phyloP scores from a whole-genome alignment of 2,329 filamentous ascomycete genomes.

The Ceratocystis papillata region DNA sequence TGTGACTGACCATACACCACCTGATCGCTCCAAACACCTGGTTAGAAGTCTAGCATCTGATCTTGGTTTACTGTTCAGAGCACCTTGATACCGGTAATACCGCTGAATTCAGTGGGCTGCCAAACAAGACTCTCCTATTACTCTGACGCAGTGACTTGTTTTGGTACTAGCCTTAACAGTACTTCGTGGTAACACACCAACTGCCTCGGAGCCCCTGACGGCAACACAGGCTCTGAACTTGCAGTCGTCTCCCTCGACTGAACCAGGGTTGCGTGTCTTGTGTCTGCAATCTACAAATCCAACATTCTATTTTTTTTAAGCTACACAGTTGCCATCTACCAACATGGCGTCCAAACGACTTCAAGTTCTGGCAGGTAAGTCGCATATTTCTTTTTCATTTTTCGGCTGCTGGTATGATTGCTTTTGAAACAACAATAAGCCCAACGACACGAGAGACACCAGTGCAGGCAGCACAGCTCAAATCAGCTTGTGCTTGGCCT shows the following conservation, averaged over 20 bases:
- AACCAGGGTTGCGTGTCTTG: slow-evolving; percentile 5
- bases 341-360: slow-evolving; percentile 23
- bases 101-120: no score
- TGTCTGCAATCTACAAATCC: neutral
- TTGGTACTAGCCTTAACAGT: neutral
- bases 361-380: slow-evolving; percentile 23
- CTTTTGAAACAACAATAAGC: neutral
- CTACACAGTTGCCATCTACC: neutral
- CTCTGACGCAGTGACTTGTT: neutral
- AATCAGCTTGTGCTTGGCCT: neutral
- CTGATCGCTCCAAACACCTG: neutral
- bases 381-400: neutral
- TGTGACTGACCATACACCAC: neutral
- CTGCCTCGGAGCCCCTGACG: slow-evolving; percentile 7
- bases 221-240: slow-evolving; percentile 5
- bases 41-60: no score
- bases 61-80: no score
- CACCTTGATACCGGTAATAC: no score
- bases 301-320: neutral
- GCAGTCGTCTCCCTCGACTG: neutral
- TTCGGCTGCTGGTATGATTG: neutral
- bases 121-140: neutral
- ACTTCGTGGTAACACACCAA: slow-evolving; percentile 10
- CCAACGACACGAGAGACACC: neutral
- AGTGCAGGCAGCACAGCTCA: neutral